Evolutionary conservation across 352 stramenopile genomes (phyloP).

Genomic region (Blastocystis sp.): DNA sequence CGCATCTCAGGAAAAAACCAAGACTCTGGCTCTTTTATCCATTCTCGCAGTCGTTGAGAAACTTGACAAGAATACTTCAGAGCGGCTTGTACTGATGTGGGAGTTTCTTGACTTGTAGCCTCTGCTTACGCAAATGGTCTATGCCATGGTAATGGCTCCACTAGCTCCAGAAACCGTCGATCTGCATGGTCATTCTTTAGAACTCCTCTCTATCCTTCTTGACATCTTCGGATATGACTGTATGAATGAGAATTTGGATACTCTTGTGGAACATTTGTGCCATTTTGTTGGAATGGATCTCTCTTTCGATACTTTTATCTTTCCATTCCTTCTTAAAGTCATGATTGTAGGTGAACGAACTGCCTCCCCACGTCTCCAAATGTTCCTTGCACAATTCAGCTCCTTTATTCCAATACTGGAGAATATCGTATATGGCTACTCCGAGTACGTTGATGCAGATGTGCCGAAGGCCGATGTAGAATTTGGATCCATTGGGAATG

Average conservation of each 20-base stretch:
- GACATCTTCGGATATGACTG: neutral
- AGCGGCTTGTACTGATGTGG: neutral
- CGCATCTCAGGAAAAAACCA: neutral
- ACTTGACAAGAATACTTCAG: neutral
- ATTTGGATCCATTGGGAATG: neutral
- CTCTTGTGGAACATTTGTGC: neutral
- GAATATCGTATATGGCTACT: neutral
- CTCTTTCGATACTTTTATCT: conserved; percentile 1
- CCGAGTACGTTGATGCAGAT: conserved; percentile 37
- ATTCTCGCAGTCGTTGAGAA: neutral
- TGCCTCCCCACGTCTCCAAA: neutral
- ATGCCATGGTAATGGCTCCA: neutral
- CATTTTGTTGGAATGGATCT: neutral
- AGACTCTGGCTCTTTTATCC: conserved; percentile 23
- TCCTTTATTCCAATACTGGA: conserved; percentile 27
- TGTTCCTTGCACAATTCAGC: neutral
- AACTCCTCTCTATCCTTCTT: neutral
- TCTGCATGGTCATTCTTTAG: neutral
- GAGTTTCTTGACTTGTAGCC: neutral
- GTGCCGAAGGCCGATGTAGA: conserved; percentile 3
- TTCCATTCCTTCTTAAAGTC: conserved; percentile 18
- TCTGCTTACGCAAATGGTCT: neutral
- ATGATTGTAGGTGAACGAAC: neutral
- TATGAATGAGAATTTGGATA: neutral
- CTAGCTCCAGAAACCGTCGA: neutral